Conservation (phyloP, 73 alveolate genomes). For the Symbiodinium pilosum region DNA sequence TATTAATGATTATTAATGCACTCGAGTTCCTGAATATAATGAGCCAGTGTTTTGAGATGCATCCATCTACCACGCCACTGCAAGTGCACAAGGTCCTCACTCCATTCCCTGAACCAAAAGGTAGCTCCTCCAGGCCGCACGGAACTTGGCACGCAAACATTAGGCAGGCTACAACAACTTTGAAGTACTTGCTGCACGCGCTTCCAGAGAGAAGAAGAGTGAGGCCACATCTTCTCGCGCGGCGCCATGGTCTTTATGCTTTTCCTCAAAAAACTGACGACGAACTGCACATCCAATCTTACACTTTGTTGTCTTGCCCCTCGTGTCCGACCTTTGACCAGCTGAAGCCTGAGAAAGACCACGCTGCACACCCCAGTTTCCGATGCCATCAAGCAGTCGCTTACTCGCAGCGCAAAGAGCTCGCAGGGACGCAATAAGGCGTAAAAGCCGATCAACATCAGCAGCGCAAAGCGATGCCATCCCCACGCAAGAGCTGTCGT, state of each 20-base stretch:
- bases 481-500: neutral
- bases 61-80: conserved; percentile 40
- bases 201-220: too few relatives aligned
- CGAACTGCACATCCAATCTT: neutral
- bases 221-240: too few relatives aligned
- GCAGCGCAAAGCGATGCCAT: neutral
- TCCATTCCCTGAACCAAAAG: neutral
- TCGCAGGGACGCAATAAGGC: too few relatives aligned
- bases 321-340: neutral
- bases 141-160: neutral
- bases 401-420: neutral
- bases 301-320: too few relatives aligned
- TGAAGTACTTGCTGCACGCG: neutral
- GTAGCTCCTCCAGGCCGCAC: conserved; percentile 53
- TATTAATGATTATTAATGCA: too few relatives aligned
- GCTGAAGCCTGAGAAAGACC: neutral
- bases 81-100: neutral
- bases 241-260: too few relatives aligned
- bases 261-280: neutral
- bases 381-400: neutral
- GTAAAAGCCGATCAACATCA: neutral
- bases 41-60: neutral
- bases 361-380: neutral
- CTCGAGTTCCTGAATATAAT: conserved; percentile 12
- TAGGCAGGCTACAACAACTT: neutral